Base-by-base conservation (phyloP, 805 yeast genomes). In the Babjeviella inositovora region DNA sequence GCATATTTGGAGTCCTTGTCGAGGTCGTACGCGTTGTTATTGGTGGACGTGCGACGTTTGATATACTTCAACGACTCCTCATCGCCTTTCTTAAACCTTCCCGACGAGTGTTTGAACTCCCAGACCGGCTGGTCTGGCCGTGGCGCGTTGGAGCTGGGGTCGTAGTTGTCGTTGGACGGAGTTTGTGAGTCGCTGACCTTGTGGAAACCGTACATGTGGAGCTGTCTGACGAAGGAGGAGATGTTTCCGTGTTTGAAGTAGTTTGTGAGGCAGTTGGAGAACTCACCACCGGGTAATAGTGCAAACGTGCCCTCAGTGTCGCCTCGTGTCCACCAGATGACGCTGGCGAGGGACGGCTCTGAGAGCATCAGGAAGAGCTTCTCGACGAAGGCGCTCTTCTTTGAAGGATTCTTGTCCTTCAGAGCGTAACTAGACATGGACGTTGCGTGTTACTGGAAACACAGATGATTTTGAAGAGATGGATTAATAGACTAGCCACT, bases 191-290 rank as follows among this genome's bases (percentile, higher is more conserved):
- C 70, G 30, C 52, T 64, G 5, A 66, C 72, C 50, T 85, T 84
- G 47, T 85, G 95, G 53, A 85, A 84, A 2, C 95, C 95, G 44
- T 84, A 84, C 96, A 85, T 87, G 53, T 87, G 93, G 21, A 85
- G 55, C 48, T 87, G 96, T 22, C 96, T 67, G 17, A 87, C 94
- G 53, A 87, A 87, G 29, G 87, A 72, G 13, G 93, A 82, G 14
- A 85, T 82, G 41, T 87, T 87, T 4, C 93, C 92, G 50, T 85
- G 96, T 44, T 87, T 87, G 57, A 87, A 85, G 44, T 79, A 84
- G 22, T 59, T 57, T n/a, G 76, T 69, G 23, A 76, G 41, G 1
- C 66, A 64, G 18, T 53, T 49, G 7, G 75, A 67, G 41, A 72
- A 72, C 31, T 69, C 75, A 14, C 67, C 54, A 10, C 71, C 70